Percentiles rank a stretch among this genome's conserved stretches.
These are phyloP conservation scores for Gypsophila paniculata DNA, from an alignment of 179 eudicot genomes.

Conservation along the genomic window DNA sequence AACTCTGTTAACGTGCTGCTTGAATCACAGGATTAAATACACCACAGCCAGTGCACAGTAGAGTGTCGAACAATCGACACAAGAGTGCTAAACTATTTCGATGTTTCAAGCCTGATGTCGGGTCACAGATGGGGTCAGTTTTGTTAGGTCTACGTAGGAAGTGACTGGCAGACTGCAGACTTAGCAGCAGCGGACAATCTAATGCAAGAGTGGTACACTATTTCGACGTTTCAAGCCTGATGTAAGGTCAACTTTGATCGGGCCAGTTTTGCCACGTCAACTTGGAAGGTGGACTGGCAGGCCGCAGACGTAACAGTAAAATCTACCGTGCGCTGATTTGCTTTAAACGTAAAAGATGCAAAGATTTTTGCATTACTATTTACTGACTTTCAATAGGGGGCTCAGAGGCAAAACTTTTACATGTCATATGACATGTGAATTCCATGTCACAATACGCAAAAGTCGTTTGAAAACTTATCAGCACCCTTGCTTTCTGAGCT, in stretches of 20 bases:
- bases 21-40: background rate
- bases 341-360: background rate
- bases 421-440: constrained; percentile 18
- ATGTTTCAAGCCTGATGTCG: background rate
- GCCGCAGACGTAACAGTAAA: background rate
- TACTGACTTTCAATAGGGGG: background rate
- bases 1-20: background rate
- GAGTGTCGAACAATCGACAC: background rate
- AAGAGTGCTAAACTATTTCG: background rate
- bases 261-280: too few species aligned
- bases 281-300: too few species aligned
- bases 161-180: too few species aligned
- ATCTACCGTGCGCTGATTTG: background rate
- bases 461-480: constrained; percentile 15
- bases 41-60: too few species aligned
- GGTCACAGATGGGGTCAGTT: background rate
- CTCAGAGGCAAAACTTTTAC: constrained; percentile 11
- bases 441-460: constrained; percentile 17
- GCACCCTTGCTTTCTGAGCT: constrained; percentile 9
- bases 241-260: too few species aligned
- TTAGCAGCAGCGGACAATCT: too few species aligned
- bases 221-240: too few species aligned
- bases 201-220: too few species aligned
- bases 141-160: background rate
- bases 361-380: background rate